Evolutionary conservation across 768 basidiomycete species (phyloP).

Genomic region (Pisolithus marmoratus): DNA sequence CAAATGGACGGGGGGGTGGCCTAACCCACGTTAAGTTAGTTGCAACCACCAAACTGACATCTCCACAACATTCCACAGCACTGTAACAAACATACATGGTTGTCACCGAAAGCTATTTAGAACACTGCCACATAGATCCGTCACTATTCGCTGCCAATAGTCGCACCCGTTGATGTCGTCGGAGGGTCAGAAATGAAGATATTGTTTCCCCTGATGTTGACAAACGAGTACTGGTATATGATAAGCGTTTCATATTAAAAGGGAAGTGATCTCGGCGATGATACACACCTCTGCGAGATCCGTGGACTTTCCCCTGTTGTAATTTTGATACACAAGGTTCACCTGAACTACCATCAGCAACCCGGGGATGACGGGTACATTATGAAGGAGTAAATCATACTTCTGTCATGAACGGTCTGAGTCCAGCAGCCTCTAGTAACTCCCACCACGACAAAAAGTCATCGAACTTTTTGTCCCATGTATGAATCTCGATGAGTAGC

Average conservation of each 20-base stretch:
- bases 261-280: background rate
- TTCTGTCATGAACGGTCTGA: constrained; percentile 45
- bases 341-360: constrained; percentile 31
- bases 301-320: constrained; percentile 39
- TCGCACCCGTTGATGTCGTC: constrained; percentile 2
- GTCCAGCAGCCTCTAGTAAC: constrained; percentile 39
- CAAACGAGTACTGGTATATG: constrained; percentile 43
- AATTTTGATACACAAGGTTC: constrained; percentile 54
- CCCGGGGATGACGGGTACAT: background rate
- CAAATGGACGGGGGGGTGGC: too few relatives aligned
- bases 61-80: too few relatives aligned
- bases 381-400: constrained; percentile 6
- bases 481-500: constrained; percentile 42
- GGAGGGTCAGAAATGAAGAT: constrained; percentile 34
- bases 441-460: constrained; percentile 42
- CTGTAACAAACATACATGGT: too few relatives aligned
- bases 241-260: constrained; percentile 1
- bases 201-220: constrained; percentile 47
- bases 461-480: constrained; percentile 30
- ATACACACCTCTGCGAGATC: constrained; percentile 45
- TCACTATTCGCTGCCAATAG: constrained; percentile 1
- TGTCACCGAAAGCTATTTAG: too few relatives aligned
- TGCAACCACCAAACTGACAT: too few relatives aligned
- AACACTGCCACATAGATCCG: too few relatives aligned
- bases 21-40: too few relatives aligned